Percentiles rank a stretch among this genome's conserved stretches.
These are phyloP conservation scores for Ceratocystis ficicola DNA, from an alignment of 2,329 filamentous ascomycete genomes.

Conservation along the genomic window DNA sequence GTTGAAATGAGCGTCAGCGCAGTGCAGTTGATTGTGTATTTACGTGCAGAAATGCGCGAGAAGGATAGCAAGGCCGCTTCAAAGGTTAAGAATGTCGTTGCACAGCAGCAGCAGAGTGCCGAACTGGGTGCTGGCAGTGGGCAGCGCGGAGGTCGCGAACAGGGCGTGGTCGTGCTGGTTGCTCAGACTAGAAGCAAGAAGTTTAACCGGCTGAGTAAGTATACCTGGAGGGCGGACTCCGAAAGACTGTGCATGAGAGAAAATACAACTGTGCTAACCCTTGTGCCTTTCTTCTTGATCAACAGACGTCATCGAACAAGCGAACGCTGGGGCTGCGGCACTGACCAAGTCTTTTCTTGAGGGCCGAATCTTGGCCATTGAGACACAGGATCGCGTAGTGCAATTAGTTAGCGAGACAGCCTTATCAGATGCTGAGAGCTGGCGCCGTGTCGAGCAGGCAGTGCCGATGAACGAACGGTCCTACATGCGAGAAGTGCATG, in stretches of 20 bases:
- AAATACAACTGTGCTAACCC: no score
- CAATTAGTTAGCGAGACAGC: constrained; percentile 61
- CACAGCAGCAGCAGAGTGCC: constrained; percentile 24
- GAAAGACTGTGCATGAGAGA: background rate
- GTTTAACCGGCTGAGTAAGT: constrained; percentile 55
- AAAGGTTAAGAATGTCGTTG: constrained; percentile 30
- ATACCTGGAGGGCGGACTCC: background rate
- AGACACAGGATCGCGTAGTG: constrained; percentile 74
- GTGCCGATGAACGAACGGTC: constrained; percentile 66
- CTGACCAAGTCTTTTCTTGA: constrained; percentile 59
- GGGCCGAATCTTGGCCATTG: constrained; percentile 74
- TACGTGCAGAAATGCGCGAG: constrained; percentile 71
- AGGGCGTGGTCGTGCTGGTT: constrained; percentile 74
- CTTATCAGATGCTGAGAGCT: constrained; percentile 69
- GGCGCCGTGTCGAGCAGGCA: constrained; percentile 68
- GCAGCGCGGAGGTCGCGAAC: constrained; percentile 33
- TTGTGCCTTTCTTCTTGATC: background rate
- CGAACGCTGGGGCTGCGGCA: constrained; percentile 45
- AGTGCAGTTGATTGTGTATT: constrained; percentile 57
- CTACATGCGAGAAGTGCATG: constrained; percentile 72
- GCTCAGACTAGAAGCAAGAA: constrained; percentile 80
- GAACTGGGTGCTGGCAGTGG: constrained; percentile 26
- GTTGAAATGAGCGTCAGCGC: constrained; percentile 52
- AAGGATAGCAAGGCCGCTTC: constrained; percentile 51
- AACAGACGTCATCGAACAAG: constrained; percentile 66